Evolutionary conservation across 1,284 basidiomycete genomes (phyloP), one percentile per base, ranked within the genome.

Genomic region (Irpex lacteus): DNA sequence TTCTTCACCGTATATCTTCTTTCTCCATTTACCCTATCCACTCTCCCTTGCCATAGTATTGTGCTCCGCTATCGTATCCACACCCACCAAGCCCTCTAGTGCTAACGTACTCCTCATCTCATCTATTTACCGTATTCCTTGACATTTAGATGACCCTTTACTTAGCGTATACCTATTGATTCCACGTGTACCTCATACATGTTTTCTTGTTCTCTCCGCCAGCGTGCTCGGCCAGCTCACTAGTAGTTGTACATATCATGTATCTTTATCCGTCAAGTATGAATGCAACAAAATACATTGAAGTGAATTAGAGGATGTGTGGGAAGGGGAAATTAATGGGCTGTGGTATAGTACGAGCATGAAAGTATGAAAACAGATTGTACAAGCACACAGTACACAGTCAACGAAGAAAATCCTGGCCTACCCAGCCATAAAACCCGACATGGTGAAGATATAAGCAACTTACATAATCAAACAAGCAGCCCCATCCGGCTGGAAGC

Each of bases 401-500:
- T 19, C 60, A 26, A 53, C 2, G 52, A 53, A 19, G 19, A n/a
- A 53, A 53, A 56, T 34, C 26, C 6, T 34, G 13, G 19, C 34
- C 21, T 36, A 62, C 21, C 40, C n/a, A 44, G 15, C 55, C 11
- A 3, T 47, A 59, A 34, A 18, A 63, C 32, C 13, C 37, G 26
- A 26, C 26, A 26, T 26, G 26, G 26, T 26, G 26, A 26, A 26
- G 26, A 26, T 26, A 26, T 26, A 26, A 26, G 26, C 18, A 26
- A 5, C 54, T 64, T 61, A 74, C 69, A 70, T 70, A 7, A 76
- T 61, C 13, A 74, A 60, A 67, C 81, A 82, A 6, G 67, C 69
- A 66, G 70, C 59, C 83, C 77, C 11, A 56, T 56, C 54, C n/a
- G 54, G 21, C 44, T 66, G 55, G 57, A 88, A 67, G 5, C 88